A percentile compares a stretch with the other conserved stretches of the same genome.
These are phyloP conservation scores for Psilocybe mexicana DNA, from an alignment of 1,284 basidiomycete species.

Conservation along the genomic window DNA sequence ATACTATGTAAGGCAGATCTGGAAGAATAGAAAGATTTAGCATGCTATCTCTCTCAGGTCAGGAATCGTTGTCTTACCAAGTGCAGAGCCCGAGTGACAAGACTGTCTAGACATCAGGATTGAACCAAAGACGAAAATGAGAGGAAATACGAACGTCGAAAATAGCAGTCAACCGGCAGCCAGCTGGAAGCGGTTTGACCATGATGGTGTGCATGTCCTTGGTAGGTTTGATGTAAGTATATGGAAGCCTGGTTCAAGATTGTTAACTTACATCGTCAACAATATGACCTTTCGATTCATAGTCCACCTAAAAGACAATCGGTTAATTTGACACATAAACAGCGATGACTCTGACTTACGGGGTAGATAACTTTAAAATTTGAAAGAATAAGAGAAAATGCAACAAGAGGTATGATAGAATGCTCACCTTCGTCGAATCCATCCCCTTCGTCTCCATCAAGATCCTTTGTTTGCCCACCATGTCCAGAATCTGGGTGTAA, in stretches of 20 bases:
- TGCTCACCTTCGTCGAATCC: slow-evolving; percentile 65
- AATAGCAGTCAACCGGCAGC: slow-evolving; percentile 86
- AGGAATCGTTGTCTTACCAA: slow-evolving; percentile 41
- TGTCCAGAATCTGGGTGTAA: slow-evolving; percentile 67
- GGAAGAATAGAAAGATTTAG: background rate
- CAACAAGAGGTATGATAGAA: background rate
- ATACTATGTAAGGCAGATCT: slow-evolving; percentile 65
- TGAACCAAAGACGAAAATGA: background rate
- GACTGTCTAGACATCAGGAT: slow-evolving; percentile 38
- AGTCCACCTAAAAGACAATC: slow-evolving; percentile 55
- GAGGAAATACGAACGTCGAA: slow-evolving; percentile 63
- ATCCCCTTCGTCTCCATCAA: slow-evolving; percentile 68
- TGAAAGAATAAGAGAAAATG: background rate
- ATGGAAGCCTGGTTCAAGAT: background rate
- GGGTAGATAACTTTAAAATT: slow-evolving; percentile 74
- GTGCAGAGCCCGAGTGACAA: slow-evolving; percentile 68
- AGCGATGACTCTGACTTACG: slow-evolving; percentile 27
- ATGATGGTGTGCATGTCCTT: slow-evolving; percentile 74
- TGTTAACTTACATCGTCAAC: slow-evolving; percentile 76
- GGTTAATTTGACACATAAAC: background rate
- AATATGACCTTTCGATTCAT: slow-evolving; percentile 68
- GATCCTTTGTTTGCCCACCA: slow-evolving; percentile 79
- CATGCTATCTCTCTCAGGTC: background rate
- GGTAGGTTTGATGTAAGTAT: background rate
- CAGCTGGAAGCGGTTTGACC: slow-evolving; percentile 75